A percentile compares a stretch with the other conserved stretches of the same genome.
Evolutionary conservation across 495 filamentous ascomycete genomes (phyloP).

Genomic region (Talaromyces wortmannii): DNA sequence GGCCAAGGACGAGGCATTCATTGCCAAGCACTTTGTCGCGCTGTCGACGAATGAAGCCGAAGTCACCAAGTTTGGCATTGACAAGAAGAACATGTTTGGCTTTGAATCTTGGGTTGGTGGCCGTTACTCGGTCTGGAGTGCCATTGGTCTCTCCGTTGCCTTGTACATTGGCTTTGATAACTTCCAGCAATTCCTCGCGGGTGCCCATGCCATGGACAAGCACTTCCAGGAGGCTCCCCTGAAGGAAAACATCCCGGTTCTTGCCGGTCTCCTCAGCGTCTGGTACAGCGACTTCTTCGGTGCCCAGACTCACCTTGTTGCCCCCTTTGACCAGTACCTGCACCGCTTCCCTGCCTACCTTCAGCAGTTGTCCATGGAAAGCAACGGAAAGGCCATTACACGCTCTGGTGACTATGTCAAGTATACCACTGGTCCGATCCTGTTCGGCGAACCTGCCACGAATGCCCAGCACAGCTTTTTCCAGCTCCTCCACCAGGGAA

Average conservation of each 20-base stretch:
- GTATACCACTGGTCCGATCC: constrained; percentile 90
- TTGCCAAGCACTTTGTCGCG: constrained; percentile 98
- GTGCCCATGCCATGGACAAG: constrained; percentile 96
- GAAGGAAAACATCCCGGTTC: constrained; percentile 87
- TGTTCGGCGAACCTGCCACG: constrained; percentile 97
- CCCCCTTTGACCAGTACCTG: constrained; percentile 98
- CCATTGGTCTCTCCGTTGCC: constrained; percentile 89
- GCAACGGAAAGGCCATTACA: constrained; percentile 96
- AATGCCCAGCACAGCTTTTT: constrained; percentile 99
- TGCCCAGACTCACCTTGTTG: constrained; percentile 93
- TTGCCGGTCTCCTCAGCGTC: constrained; percentile 89
- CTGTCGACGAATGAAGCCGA: constrained; percentile 93
- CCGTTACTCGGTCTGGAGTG: constrained; percentile 96
- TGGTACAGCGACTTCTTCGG: constrained; percentile 99
- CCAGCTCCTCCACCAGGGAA: constrained; percentile 97
- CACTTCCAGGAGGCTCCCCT: constrained; percentile 90
- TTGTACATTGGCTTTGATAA: constrained; percentile 95
- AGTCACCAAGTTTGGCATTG: constrained; percentile 97
- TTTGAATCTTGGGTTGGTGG: constrained; percentile 98
- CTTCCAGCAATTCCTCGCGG: constrained; percentile 93
- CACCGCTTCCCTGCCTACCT: constrained; percentile 98
- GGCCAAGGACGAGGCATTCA: constrained; percentile 64
- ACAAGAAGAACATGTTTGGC: constrained; percentile 97
- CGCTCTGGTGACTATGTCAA: constrained; percentile 86
- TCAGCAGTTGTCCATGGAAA: constrained; percentile 99